Evolutionary conservation across 2,329 filamentous ascomycete genomes (phyloP), one percentile per base, ranked within the genome.

Genomic region (Escovopsis sp.): DNA sequence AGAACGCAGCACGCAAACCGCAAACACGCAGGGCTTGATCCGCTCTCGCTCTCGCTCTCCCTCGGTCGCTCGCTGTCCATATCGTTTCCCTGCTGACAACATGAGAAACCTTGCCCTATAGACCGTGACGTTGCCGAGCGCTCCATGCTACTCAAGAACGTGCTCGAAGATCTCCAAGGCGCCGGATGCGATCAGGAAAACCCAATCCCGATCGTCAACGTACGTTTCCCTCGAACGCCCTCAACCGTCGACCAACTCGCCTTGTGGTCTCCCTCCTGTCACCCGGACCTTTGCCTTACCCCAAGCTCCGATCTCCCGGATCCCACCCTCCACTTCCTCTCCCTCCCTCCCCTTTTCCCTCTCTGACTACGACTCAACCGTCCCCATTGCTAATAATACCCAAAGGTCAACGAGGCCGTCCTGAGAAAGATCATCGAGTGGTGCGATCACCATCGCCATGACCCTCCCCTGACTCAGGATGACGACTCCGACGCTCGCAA

Each of bases 351-450:
- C 11, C 10, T 21, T 5, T 21, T 21, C 19, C 19, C 19, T 9
- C 19, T 9, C 19, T 8, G 21, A 23, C 11, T 3, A 23, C 21
- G 21, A 8, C 4, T 23, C 8, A 21, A n/a, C 29, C 13, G 38
- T 27, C 31, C 41, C 43, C 35, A 44, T 34, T 44, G 13, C 26
- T 38, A 19, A 40, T 28, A 33, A 15, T 14, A 6, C 35, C 14
- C 27, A 7, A 41, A 82, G 76, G 84, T 96, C 47, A 94, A 93
- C 56, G 87, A 94, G 56, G 73, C 84, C 2, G 90, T 98, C 27
- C 71, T 98, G 27, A 78, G 79, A 57, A 98, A 98, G 65, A 90
- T 98, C 23, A 79, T 98, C 49, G 90, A 96, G 61, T 98, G 90
- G 90, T 96, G 90, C 66, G 76, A 83, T 45, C 85, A 94, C 57